Base-by-base conservation (phyloP, 1,284 basidiomycete species). In the Irpex rosettiformis region DNA sequence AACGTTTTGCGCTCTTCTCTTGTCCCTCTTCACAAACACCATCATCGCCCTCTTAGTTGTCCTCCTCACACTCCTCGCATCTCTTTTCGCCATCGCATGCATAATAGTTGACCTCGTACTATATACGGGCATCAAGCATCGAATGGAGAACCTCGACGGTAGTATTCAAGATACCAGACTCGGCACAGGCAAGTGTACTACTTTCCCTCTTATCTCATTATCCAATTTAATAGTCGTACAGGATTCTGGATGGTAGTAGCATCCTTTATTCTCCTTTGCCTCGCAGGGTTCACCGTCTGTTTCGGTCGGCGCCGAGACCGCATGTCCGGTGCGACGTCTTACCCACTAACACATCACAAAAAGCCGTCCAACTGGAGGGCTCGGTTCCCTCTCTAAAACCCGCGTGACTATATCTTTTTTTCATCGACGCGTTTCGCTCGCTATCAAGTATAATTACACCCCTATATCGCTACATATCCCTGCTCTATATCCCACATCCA, bases 31-130 rank as follows among this genome's bases (percentile, higher is more conserved):
- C n/a, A 77, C 78, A 40, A 83, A 87, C 68, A 70, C 82, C 62
- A 79, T 80, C 2, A 67, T 85, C 10, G 83, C 78, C 13, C 79
- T 91, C 30, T 55, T 86, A 52, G 76, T 88, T 0, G 84, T 85
- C 1, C 69, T 90, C 42, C 62, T 79, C 1, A 79, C 89, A 13
- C 88, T 89, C 79, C 75, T 91, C 56, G 86, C 86, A 4, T 83
- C 86, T 0, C 61, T 80, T 29, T 64, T 91, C 54, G 81, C 87
- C 4, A 74, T 91, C 57, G 80, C 91, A 61, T 85, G 88, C 1
- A 89, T 91, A 68, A 79, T 79, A 37, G 81, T 87, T 67, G 88
- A 92, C 69, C 85, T 92, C 64, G 86, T 86, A n/a, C 79, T 92
- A 16, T 86, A 77, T 65, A 83, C 76, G 1, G 83, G 78, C 59